Evolutionary conservation across 768 basidiomycete species (phyloP).

Genomic region (Botryobasidium botryosum): DNA sequence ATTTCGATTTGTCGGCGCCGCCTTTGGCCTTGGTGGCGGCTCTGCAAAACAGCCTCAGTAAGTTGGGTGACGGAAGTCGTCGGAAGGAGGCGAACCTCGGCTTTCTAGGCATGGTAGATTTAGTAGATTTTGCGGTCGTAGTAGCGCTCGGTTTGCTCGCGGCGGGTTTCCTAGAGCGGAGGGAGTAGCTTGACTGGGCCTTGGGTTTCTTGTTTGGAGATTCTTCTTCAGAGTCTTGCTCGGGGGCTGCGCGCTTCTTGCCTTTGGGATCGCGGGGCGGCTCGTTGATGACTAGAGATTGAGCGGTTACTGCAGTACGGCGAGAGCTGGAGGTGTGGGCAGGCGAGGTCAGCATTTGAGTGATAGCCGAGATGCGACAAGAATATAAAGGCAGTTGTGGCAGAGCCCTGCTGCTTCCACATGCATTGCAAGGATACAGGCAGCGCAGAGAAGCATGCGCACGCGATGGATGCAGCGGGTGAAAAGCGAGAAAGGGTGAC

Average conservation of each 20-base stretch:
- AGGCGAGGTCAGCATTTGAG: slow-evolving; percentile 31
- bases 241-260: slow-evolving; percentile 80
- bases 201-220: slow-evolving; percentile 18
- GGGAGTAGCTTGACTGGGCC: slow-evolving; percentile 36
- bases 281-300: slow-evolving; percentile 56
- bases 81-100: slow-evolving; percentile 4
- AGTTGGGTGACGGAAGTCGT: slow-evolving; percentile 5
- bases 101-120: slow-evolving; percentile 7
- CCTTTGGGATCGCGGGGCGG: slow-evolving; percentile 60
- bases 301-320: slow-evolving; percentile 17
- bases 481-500: slow-evolving; percentile 12
- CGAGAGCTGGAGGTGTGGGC: slow-evolving; percentile 27
- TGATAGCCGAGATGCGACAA: not conserved
- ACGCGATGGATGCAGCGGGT: not conserved
- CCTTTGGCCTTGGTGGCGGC: slow-evolving; percentile 32
- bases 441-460: not conserved
- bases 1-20: slow-evolving; percentile 22
- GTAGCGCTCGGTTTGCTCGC: slow-evolving; percentile 19
- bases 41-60: slow-evolving; percentile 34
- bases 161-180: slow-evolving; percentile 39
- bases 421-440: slow-evolving; percentile 7
- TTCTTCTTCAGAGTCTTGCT: slow-evolving; percentile 44
- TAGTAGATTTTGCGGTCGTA: slow-evolving; percentile 7
- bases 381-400: not conserved
- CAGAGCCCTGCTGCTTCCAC: slow-evolving; percentile 4